Percentiles rank a stretch among this genome's conserved stretches.
These are phyloP conservation scores for Globisporangium barbulae DNA, from an alignment of 352 stramenopile genomes.

Conservation along the genomic window DNA sequence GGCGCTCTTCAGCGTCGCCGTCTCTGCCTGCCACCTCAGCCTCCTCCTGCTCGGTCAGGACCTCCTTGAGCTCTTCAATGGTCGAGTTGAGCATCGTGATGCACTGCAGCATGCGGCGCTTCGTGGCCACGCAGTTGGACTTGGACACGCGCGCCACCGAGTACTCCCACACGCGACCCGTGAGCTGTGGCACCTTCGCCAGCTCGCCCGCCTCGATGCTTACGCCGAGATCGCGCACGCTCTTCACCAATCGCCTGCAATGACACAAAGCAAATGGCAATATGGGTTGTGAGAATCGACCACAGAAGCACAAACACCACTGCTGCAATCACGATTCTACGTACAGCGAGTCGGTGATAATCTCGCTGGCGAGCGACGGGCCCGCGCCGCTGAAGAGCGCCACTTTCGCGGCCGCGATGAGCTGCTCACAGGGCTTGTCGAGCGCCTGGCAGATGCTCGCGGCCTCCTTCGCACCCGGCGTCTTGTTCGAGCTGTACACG, in stretches of 20 bases:
- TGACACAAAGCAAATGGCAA: too few species aligned
- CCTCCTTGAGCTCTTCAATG: slow-evolving; percentile 76
- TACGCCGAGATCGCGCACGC: slow-evolving; percentile 50
- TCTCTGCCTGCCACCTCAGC: slow-evolving; percentile 17
- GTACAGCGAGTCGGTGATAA: slow-evolving; percentile 66
- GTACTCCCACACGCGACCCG: slow-evolving; percentile 80
- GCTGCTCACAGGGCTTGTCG: slow-evolving; percentile 73
- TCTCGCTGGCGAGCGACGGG: slow-evolving; percentile 70
- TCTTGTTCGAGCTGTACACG: slow-evolving; percentile 65
- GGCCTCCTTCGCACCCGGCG: slow-evolving; percentile 57
- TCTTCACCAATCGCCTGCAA: slow-evolving; percentile 70
- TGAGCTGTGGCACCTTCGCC: slow-evolving; percentile 63
- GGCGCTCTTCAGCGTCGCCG: slow-evolving; percentile 14
- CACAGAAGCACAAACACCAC: background rate
- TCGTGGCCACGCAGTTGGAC: slow-evolving; percentile 85
- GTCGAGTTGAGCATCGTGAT: slow-evolving; percentile 82
- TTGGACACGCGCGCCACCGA: slow-evolving; percentile 69
- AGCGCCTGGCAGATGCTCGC: slow-evolving; percentile 78
- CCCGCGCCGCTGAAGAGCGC: slow-evolving; percentile 76
- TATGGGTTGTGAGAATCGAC: background rate
- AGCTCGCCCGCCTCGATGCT: slow-evolving; percentile 47
- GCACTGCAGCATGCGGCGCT: slow-evolving; percentile 84
- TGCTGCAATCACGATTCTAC: slow-evolving; percentile 13
- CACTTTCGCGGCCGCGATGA: slow-evolving; percentile 71
- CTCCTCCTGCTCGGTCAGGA: slow-evolving; percentile 53